Evolutionary conservation across 2,329 filamentous ascomycete species (phyloP).

Genomic region (Gnomoniopsis smithogilvyi): DNA sequence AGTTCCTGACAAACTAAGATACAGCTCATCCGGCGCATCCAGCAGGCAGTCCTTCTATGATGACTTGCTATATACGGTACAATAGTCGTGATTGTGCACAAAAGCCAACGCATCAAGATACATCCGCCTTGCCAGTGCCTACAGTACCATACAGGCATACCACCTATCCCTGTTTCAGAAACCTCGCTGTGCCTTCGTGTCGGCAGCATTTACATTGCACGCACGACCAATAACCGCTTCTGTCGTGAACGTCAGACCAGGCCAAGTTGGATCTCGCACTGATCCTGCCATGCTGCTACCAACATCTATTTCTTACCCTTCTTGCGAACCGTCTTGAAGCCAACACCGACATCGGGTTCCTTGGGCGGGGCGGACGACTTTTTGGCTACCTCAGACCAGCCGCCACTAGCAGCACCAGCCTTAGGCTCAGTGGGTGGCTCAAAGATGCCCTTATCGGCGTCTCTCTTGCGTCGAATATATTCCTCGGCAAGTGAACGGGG

Average conservation of each 20-base stretch:
- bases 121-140: background rate
- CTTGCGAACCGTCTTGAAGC: conserved; percentile 95
- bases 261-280: background rate
- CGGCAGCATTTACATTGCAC: too few relatives aligned
- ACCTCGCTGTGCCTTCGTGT: too few relatives aligned
- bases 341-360: conserved; percentile 39
- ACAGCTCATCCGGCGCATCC: background rate
- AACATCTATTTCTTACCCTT: conserved; percentile 70
- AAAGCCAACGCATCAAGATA: background rate
- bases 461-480: conserved; percentile 87
- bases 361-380: conserved; percentile 56
- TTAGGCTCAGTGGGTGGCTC: conserved; percentile 58
- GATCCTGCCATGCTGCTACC: background rate
- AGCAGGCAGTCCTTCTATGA: background rate
- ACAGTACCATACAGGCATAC: background rate
- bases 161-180: background rate
- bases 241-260: background rate
- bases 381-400: conserved; percentile 98
- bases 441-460: conserved; percentile 82
- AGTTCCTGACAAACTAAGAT: background rate
- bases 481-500: conserved; percentile 92
- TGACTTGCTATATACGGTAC: background rate
- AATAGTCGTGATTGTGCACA: background rate
- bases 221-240: background rate
- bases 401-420: conserved; percentile 51